Conservation (phyloP, 768 basidiomycete species). For the Tulasnella sp. region DNA sequence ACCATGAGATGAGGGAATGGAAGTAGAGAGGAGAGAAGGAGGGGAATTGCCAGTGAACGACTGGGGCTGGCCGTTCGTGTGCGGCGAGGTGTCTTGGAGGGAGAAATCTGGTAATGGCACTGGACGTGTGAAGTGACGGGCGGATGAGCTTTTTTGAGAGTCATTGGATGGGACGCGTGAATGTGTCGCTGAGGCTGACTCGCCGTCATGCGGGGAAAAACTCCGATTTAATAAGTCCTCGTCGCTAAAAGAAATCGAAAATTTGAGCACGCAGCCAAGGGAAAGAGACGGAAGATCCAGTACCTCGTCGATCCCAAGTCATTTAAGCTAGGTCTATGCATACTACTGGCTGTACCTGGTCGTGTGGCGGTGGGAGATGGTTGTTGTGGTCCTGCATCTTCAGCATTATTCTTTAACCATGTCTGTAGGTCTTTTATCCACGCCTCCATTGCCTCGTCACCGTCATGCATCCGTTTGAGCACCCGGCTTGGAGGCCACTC, state of each 20-base stretch:
- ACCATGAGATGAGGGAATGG: not conserved
- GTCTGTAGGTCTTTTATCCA: slow-evolving; percentile 50
- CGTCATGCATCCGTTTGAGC: slow-evolving; percentile 32
- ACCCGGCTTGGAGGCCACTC: slow-evolving; percentile 77
- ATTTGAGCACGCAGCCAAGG: no score
- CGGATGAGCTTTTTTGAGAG: not conserved
- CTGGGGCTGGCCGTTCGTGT: not conserved
- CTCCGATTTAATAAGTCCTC: not conserved
- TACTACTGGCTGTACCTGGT: not conserved
- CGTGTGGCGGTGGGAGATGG: slow-evolving; percentile 28
- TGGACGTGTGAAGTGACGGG: not conserved
- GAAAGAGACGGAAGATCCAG: not conserved
- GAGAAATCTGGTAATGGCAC: slow-evolving; percentile 10
- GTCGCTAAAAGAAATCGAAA: not conserved
- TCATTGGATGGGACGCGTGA: slow-evolving; percentile 10
- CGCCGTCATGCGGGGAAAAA: not conserved
- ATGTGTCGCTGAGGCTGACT: not conserved
- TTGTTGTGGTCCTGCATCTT: slow-evolving; percentile 26
- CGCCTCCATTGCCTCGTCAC: slow-evolving; percentile 52
- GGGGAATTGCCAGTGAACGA: not conserved
- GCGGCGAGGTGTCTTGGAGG: not conserved
- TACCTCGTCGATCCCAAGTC: slow-evolving; percentile 2
- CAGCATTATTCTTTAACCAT: slow-evolving; percentile 9
- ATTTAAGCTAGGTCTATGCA: not conserved
- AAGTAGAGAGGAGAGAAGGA: not conserved